Evolutionary conservation across 805 yeast genomes (phyloP), one percentile per base, ranked within the genome.

Genomic region (Yarrowia sp.): DNA sequence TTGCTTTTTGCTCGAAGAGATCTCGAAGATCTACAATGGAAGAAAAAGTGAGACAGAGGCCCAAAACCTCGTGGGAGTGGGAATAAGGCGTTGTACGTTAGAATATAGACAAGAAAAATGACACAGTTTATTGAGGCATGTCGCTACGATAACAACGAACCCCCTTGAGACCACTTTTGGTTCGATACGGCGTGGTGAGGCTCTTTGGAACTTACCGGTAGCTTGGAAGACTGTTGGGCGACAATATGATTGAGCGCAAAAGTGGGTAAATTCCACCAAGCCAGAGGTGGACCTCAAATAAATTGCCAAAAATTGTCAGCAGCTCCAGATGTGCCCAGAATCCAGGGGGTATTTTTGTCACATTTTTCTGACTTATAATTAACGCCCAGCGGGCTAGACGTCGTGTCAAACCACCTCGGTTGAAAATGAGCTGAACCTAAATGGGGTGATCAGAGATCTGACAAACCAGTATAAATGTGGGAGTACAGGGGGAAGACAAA

Each of bases 1-100:
- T 52, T 36, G 30, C 24, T 20, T 38, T 36, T 52, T 17, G 13
- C 15, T 14, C 30, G 5, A 10, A 33, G 33, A 52, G 43, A 52
- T 52, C 58, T 52, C 38, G 43, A 52, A 52, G 58, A 52, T 52
- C 58, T 52, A 38, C 58, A 52, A 52, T 52, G 56, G 56, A 36
- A 19, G 39, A 34, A 50, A 50, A 46, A 46, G 52, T 46, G 52
- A 46, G 52, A 46, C 52, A 46, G n/a, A 24, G 15, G 9, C 14
- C 30, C 10, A 9, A 36, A 10, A 36, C 38, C 38, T 10, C 13
- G 38, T 24, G 38, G 13, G 38, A 9, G 38, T 12, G 38, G 38
- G 10, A 36, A 12, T 6, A 36, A 24, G 30, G 6, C 30, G 30
- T 7, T 24, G 30, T 24, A 24, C 30, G 30, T 7, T 24, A 24